A percentile compares a stretch with the other conserved stretches of the same genome.
Evolutionary conservation across 345 rosid species (phyloP).

Genomic region (Excoecaria cochinchinensis): DNA sequence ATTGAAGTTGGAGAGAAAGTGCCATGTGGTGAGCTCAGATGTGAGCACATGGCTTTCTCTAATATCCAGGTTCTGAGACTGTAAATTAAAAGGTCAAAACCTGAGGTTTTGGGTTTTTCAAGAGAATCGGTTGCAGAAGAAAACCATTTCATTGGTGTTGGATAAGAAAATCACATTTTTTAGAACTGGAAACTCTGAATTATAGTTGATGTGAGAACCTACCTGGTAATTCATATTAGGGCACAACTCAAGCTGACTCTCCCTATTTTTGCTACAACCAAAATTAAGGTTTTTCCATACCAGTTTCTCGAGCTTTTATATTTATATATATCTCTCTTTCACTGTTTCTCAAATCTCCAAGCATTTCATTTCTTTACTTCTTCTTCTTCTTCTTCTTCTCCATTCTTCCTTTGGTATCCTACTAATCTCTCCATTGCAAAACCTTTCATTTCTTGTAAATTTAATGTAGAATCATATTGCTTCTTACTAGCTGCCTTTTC

Average conservation of each 20-base stretch:
- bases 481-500: not conserved
- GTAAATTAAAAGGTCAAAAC: constrained; percentile 24
- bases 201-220: constrained; percentile 1
- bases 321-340: no score
- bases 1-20: constrained; percentile 18
- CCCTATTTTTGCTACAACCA: not conserved
- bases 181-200: constrained; percentile 21
- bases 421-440: no score
- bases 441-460: not conserved
- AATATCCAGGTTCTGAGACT: constrained; percentile 46
- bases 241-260: not conserved
- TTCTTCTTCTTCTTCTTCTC: not conserved
- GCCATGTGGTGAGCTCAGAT: constrained; percentile 61
- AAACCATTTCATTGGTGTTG: constrained; percentile 27
- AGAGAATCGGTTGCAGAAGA: constrained; percentile 40
- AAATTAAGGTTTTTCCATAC: not conserved
- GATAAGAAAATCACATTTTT: constrained; percentile 12
- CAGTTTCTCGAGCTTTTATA: no score
- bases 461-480: not conserved
- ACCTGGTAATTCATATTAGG: not conserved
- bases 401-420: not conserved
- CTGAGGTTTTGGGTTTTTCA: constrained; percentile 35
- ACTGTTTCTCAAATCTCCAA: constrained; percentile 17
- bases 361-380: not conserved
- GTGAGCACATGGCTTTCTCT: constrained; percentile 57